Base-by-base conservation (phyloP, 208 protist species). In the Trypanosoma vivax region DNA sequence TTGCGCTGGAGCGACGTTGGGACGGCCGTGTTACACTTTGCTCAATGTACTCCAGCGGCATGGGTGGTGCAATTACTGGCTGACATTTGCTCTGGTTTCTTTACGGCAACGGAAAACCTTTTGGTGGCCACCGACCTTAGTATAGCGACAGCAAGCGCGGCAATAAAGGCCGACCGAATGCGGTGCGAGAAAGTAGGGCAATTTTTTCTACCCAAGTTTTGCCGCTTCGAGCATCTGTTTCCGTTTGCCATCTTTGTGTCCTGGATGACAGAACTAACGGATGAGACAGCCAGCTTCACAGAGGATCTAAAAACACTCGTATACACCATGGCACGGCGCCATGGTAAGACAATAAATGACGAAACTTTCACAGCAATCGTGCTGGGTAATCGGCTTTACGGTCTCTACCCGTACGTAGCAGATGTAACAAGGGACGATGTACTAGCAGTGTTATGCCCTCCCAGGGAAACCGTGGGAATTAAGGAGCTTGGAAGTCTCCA, bases 1-100 rank as follows among this genome's bases (percentile, higher is more conserved):
- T 62, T 89, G 6, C 65, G 71, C 25, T 75, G 78, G 50, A 89
- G 81, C 47, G 81, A 89, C 25, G 77, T 83, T 3, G 78, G 81
- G 65, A 60, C 59, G 6, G 42, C 83, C 0, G 62, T 86, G n/a
- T 74, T 72, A 24, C 42, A 60, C 14, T 71, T 75, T 19, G 28
- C 83, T 19, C 63, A 45, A 10, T 47, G 61, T 3, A 34, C 82
- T 4, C 30, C 39, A 5, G 63, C 45, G 5, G 41, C 43, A 29
- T 49, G 50, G 33, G 30, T 69, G 19, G 57, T 68, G 11, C 81
- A 89, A 60, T 52, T 68, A 25, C 45, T 89, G 38, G 43, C 76
- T 2, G 77, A 89, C 43, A 59, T 89, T 28, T 75, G 62, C 64
- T 71, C 65, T 31, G 77, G 81, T 5, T 57, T 68, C 24, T 73